Conservation (phyloP, 2,329 filamentous ascomycete genomes). For the Aschersonia sp. region DNA sequence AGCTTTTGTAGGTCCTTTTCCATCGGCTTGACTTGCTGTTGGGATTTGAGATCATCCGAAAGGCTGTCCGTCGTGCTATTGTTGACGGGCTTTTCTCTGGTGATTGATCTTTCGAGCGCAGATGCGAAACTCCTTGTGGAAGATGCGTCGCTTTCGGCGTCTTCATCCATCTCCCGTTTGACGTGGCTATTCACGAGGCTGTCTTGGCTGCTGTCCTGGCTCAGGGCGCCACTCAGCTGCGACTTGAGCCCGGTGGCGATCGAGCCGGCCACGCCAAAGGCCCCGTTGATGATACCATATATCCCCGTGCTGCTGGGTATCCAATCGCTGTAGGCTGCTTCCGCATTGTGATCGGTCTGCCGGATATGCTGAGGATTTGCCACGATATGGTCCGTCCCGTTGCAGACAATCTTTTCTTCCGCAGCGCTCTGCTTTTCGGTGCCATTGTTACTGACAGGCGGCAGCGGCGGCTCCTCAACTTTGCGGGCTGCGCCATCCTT, state of each 20-base stretch:
- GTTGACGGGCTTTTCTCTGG: conserved; percentile 12
- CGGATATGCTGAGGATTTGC: not conserved
- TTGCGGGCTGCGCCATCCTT: conserved; percentile 5
- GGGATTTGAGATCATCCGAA: conserved; percentile 24
- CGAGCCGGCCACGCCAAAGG: conserved; percentile 34
- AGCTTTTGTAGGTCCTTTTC: conserved; percentile 55
- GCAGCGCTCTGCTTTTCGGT: not conserved
- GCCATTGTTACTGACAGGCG: not conserved
- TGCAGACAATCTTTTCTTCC: not conserved
- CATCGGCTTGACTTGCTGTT: conserved; percentile 10
- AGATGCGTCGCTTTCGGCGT: conserved; percentile 25
- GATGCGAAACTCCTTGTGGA: conserved; percentile 35
- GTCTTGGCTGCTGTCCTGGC: conserved; percentile 12
- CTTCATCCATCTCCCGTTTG: conserved; percentile 13
- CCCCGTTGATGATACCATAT: conserved; percentile 40
- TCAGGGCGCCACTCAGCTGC: conserved; percentile 13
- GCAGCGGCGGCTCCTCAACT: too few species aligned
- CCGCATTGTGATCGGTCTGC: not conserved
- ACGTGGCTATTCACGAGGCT: conserved; percentile 10
- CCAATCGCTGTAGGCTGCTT: conserved; percentile 11
- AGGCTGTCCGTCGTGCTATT: conserved; percentile 12
- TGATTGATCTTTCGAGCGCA: conserved; percentile 23
- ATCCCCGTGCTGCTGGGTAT: conserved; percentile 29
- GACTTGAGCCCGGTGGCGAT: conserved; percentile 21
- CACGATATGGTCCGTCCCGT: not conserved